These are phyloP conservation scores for Termitomyces sp. DNA, from an alignment of 768 basidiomycete species.

Conservation along the genomic window DNA sequence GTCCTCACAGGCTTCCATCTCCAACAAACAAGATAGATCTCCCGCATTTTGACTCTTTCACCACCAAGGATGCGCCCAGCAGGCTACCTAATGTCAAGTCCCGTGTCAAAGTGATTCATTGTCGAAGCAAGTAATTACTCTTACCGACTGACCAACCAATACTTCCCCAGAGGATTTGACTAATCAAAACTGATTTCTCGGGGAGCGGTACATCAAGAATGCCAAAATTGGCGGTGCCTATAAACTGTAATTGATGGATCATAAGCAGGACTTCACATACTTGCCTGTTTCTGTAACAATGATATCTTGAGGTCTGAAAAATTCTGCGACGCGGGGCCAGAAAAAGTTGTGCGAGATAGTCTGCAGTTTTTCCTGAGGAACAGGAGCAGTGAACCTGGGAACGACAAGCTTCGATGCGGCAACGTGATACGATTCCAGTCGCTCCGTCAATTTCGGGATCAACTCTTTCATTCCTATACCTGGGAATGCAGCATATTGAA, in stretches of 20 bases:
- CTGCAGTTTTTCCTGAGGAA: conserved; percentile 46
- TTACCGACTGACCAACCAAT: conserved; percentile 87
- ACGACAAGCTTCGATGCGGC: conserved; percentile 40
- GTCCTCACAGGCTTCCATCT: conserved; percentile 65
- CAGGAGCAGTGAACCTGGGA: conserved; percentile 32
- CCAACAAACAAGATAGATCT: conserved; percentile 84
- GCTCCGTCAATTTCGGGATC: conserved; percentile 65
- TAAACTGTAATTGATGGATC: neutral
- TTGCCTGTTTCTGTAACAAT: conserved; percentile 84
- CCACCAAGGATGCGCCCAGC: conserved; percentile 80
- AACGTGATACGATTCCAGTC: conserved; percentile 35
- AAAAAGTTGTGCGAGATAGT: conserved; percentile 74
- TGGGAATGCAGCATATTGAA: conserved; percentile 59
- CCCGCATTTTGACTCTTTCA: conserved; percentile 51
- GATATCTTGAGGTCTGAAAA: conserved; percentile 70
- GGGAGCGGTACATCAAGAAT: conserved; percentile 80
- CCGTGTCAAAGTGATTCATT: neutral
- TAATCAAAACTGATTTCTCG: conserved; percentile 54
- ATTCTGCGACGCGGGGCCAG: conserved; percentile 74
- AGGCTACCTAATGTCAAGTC: conserved; percentile 38
- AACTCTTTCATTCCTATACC: conserved; percentile 73
- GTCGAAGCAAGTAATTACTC: conserved; percentile 4
- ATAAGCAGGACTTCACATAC: neutral
- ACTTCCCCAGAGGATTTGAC: conserved; percentile 85
- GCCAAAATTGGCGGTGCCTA: conserved; percentile 80